A percentile compares a stretch with the other conserved stretches of the same genome.
Evolutionary conservation across 306 rosid genomes (phyloP).

Genomic region (Argentina anserina): DNA sequence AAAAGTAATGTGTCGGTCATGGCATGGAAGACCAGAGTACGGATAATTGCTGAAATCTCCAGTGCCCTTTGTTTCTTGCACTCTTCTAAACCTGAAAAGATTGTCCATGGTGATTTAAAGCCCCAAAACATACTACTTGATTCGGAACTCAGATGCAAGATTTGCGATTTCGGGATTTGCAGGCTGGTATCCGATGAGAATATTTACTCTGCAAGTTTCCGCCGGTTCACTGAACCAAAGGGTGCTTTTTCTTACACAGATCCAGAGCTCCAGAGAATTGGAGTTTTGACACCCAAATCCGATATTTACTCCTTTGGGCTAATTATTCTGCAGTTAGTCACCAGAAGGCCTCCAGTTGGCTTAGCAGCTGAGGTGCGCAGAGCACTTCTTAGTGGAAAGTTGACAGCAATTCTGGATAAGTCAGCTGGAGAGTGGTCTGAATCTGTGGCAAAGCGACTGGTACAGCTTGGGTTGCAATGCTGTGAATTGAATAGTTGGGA

Average conservation of each 20-base stretch:
- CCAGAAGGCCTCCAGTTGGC: slow-evolving; percentile 64
- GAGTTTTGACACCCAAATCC: slow-evolving; percentile 70
- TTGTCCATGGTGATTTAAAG: slow-evolving; percentile 77
- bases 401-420: slow-evolving; percentile 57
- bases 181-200: slow-evolving; percentile 70
- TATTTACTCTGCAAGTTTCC: slow-evolving; percentile 50
- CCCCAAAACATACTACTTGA: slow-evolving; percentile 63
- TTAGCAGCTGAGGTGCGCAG: slow-evolving; percentile 51
- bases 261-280: slow-evolving; percentile 70
- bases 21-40: slow-evolving; percentile 66
- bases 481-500: slow-evolving; percentile 61
- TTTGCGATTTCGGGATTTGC: slow-evolving; percentile 72
- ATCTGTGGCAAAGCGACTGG: slow-evolving; percentile 46
- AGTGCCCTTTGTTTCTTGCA: slow-evolving; percentile 92
- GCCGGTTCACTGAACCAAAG: slow-evolving; percentile 55
- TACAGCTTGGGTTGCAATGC: slow-evolving; percentile 72
- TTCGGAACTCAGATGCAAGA: slow-evolving; percentile 72
- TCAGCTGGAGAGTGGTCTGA: slow-evolving; percentile 83
- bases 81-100: slow-evolving; percentile 69
- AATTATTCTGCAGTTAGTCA: slow-evolving; percentile 74
- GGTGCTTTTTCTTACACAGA: slow-evolving; percentile 62
- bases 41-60: slow-evolving; percentile 70
- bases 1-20: slow-evolving; percentile 47
- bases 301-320: slow-evolving; percentile 80
- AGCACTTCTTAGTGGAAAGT: slow-evolving; percentile 49